Conservation (phyloP, 257 asterid genomes). For the Primulina huaijiensis region DNA sequence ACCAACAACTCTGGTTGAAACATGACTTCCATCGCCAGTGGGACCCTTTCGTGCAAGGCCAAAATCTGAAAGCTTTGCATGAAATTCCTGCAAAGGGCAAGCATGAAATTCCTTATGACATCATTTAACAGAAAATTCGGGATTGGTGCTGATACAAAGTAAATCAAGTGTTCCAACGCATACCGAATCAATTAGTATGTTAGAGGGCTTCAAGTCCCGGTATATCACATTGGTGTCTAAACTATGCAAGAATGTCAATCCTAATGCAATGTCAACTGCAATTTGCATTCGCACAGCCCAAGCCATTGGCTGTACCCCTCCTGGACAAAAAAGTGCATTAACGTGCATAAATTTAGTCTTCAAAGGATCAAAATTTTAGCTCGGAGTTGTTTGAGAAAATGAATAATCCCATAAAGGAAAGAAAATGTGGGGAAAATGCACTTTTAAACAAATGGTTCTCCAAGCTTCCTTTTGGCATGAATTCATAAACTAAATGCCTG, state of each 20-base stretch:
- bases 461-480: conserved; percentile 52
- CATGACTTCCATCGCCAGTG: conserved; percentile 62
- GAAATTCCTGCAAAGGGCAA: conserved; percentile 48
- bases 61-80: conserved; percentile 68
- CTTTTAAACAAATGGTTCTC: conserved; percentile 50
- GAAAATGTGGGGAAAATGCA: conserved; percentile 22
- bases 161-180: neutral
- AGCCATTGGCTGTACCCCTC: conserved; percentile 48
- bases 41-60: conserved; percentile 78
- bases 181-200: conserved; percentile 56
- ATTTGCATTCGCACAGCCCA: conserved; percentile 46
- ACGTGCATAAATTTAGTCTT: neutral
- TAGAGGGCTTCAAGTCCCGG: conserved; percentile 55
- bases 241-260: conserved; percentile 47
- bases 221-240: conserved; percentile 50
- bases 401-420: neutral
- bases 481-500: conserved; percentile 45
- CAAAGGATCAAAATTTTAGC: neutral
- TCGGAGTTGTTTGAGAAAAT: neutral
- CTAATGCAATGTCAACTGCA: conserved; percentile 49
- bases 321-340: conserved; percentile 21
- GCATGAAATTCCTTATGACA: neutral
- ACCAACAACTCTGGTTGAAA: conserved; percentile 64
- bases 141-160: neutral
- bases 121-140: conserved; percentile 3